phyloP scores from a whole-genome alignment of 768 basidiomycete genomes.

The Tulasnella sp. region DNA sequence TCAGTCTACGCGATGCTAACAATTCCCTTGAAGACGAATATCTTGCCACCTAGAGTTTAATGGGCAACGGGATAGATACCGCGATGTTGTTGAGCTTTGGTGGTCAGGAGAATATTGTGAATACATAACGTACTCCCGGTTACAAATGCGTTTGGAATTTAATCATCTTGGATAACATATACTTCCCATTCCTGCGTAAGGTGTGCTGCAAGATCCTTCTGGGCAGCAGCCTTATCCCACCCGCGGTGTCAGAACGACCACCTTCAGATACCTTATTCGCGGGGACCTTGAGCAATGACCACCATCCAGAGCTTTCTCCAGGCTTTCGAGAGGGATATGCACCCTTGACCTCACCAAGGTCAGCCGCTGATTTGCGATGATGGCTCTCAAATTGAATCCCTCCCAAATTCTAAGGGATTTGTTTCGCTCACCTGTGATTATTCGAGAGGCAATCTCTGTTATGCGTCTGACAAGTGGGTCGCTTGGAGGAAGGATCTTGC shows the following conservation, averaged over 20 bases:
- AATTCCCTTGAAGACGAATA: conserved; percentile 85
- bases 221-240: not conserved
- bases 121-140: conserved; percentile 40
- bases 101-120: not conserved
- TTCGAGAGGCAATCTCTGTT: conserved; percentile 51
- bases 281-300: not conserved
- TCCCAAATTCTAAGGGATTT: not conserved
- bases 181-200: conserved; percentile 45
- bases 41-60: conserved; percentile 39
- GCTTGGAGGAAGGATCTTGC: conserved; percentile 47
- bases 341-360: conserved; percentile 51
- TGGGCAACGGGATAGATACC: not conserved
- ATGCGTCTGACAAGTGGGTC: conserved; percentile 60
- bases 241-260: not conserved
- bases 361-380: conserved; percentile 34
- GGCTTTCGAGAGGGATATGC: not conserved
- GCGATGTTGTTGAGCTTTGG: not conserved
- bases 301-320: not conserved
- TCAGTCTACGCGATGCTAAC: conserved; percentile 66
- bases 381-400: too few relatives aligned
- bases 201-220: not conserved
- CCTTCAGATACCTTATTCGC: not conserved
- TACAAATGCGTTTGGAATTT: conserved; percentile 67
- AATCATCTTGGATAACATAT: conserved; percentile 62
- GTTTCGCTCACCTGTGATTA: conserved; percentile 36